These are phyloP conservation scores for Erigeron canadensis DNA, from an alignment of 129 eudicot species.

Conservation along the genomic window DNA sequence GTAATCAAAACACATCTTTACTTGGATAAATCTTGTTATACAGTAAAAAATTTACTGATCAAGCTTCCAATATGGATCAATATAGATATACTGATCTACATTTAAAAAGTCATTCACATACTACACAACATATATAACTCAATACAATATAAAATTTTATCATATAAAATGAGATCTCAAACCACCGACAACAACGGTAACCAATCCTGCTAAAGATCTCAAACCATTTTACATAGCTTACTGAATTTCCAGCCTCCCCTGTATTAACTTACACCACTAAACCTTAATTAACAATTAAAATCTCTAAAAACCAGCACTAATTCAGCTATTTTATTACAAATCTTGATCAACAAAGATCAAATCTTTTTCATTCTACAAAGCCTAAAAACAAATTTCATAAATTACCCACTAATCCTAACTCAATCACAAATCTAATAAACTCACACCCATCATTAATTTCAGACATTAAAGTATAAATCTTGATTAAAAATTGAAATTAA, in stretches of 20 bases:
- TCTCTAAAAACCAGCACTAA: constrained; percentile 10
- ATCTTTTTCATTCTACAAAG: background rate
- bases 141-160: background rate
- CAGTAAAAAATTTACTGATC: background rate
- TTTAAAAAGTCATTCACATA: constrained; percentile 23
- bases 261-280: constrained; percentile 5
- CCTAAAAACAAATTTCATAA: constrained; percentile 9
- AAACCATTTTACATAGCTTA: background rate
- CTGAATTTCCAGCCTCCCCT: background rate
- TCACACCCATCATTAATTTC: no score
- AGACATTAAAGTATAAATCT: background rate
- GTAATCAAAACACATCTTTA: background rate
- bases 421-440: background rate
- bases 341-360: constrained; percentile 26
- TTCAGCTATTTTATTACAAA: background rate
- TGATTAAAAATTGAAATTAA: background rate
- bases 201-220: no score
- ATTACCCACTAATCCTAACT: background rate
- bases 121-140: background rate
- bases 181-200: background rate
- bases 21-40: background rate
- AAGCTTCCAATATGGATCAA: background rate
- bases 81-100: constrained; percentile 16
- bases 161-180: constrained; percentile 19
- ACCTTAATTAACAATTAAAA: background rate